These are phyloP conservation scores for Phytophthora boehmeriae DNA, from an alignment of 352 stramenopile species.

Conservation along the genomic window DNA sequence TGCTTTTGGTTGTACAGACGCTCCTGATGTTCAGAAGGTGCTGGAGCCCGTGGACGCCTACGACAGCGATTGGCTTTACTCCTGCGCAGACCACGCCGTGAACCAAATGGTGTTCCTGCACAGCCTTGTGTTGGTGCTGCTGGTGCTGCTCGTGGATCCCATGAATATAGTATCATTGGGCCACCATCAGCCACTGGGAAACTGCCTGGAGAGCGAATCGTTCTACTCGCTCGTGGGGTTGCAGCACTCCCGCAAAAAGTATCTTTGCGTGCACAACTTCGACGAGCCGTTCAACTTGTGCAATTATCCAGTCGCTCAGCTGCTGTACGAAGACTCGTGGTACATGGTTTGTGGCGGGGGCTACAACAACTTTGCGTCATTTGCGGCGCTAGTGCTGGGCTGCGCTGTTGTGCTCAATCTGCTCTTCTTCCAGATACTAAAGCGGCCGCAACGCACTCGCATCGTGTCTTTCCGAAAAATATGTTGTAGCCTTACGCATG, in stretches of 20 bases:
- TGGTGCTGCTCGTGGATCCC: constrained; percentile 67
- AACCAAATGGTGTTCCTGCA: constrained; percentile 86
- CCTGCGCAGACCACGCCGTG: constrained; percentile 78
- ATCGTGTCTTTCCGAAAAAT: constrained; percentile 64
- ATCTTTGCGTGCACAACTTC: constrained; percentile 78
- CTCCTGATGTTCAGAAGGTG: constrained; percentile 51
- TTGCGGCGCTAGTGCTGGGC: constrained; percentile 52
- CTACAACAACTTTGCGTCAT: constrained; percentile 64
- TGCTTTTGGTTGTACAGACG: constrained; percentile 36
- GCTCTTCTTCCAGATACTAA: constrained; percentile 76
- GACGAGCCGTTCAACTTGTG: constrained; percentile 88
- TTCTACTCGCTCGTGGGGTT: constrained; percentile 71
- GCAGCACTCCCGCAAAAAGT: constrained; percentile 60
- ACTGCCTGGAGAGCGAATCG: constrained; percentile 64
- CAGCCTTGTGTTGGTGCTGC: constrained; percentile 59
- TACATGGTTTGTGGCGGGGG: constrained; percentile 86
- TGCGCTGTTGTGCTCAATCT: constrained; percentile 56
- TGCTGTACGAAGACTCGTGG: constrained; percentile 76
- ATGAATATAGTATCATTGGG: constrained; percentile 75
- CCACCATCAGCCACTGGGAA: constrained; percentile 75
- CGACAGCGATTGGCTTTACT: constrained; percentile 84
- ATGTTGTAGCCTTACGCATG: no score
- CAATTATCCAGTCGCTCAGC: constrained; percentile 77
- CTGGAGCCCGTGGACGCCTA: constrained; percentile 73
- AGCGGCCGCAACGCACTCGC: constrained; percentile 64